phyloP scores from a whole-genome alignment of 345 rosid genomes.

The Brassica carinata region DNA sequence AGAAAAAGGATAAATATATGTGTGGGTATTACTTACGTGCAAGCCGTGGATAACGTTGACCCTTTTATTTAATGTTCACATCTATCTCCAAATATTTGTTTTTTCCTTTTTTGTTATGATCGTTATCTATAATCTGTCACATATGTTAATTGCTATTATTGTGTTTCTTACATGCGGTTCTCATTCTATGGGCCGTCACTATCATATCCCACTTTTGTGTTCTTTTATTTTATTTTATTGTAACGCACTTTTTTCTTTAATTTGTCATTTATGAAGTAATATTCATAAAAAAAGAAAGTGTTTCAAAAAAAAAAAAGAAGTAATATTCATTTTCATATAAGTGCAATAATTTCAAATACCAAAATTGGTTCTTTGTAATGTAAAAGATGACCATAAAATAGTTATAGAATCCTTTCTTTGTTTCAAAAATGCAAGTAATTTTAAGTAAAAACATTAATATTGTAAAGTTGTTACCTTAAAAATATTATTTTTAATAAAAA shows the following conservation, averaged over 20 bases:
- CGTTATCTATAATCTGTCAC: slow-evolving; percentile 22
- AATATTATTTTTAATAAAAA: no score
- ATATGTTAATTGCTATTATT: slow-evolving; percentile 39
- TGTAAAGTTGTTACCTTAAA: background rate
- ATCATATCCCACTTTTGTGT: slow-evolving; percentile 20
- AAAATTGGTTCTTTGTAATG: background rate
- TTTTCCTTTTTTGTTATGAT: background rate
- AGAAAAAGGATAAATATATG: slow-evolving; percentile 30
- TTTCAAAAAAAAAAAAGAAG: no score
- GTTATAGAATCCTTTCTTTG: background rate
- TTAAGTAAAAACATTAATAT: background rate
- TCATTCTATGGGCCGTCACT: slow-evolving; percentile 22
- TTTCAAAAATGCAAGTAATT: no score
- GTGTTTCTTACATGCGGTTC: slow-evolving; percentile 32
- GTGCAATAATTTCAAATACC: background rate
- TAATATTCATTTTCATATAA: background rate
- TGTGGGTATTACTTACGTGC: slow-evolving; percentile 42
- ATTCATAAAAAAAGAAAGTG: no score
- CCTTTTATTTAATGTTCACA: slow-evolving; percentile 17
- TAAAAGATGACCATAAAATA: background rate
- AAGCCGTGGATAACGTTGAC: slow-evolving; percentile 49
- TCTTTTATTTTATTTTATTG: background rate
- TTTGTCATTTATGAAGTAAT: slow-evolving; percentile 7
- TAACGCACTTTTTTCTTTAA: background rate
- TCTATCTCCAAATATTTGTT: slow-evolving; percentile 21